Base-by-base conservation (phyloP, 257 asterid species). In the Penstemon newberryi region DNA sequence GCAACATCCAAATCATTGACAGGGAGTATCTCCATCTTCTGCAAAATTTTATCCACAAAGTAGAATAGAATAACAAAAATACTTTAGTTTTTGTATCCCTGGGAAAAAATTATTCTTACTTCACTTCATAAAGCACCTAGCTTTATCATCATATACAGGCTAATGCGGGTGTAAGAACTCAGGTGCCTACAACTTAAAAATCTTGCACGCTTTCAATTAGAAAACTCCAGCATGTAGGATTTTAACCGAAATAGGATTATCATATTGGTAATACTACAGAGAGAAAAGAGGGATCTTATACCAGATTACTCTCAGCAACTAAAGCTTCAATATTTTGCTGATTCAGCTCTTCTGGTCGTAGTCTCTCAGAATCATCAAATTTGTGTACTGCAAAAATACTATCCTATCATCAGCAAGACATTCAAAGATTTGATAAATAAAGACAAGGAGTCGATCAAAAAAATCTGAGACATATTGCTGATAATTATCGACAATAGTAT, bases 291-390 rank as follows among this genome's bases (percentile, higher is more conserved):
- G 64, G 43, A 54, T 57, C 59, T 15, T 15, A 61, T 86, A 90
- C 99, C 97, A 93, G 86, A 82, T 93, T 93, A 83, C 95, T 87
- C 83, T 93, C 97, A 71, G 99, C 97, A 79, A 93, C 99, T 72
- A 93, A 83, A 72, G 97, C 99, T 84, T 93, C 99, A 72, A 93
- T 93, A 54, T 90, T 93, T 74, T 85, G 95, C 81, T 93, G 99
- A 81, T 93, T 93, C 84, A 93, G 78, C 75, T 93, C 97, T 78
- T 93, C 97, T 9, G 99, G 99, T 39, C 96, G 95, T 67, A 93
- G 94, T 75, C 90, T 84, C 65, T 93, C 99, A 57, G 92, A 80
- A 68, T 85, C 95, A 62, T 83, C 89, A 73, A 90, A 80, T 83
- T 79, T 88, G 69, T 71, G 84, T 80, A 53, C 75, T 75, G 70